These are phyloP conservation scores for Malus fusca DNA, from an alignment of 306 rosid genomes.

Conservation along the genomic window DNA sequence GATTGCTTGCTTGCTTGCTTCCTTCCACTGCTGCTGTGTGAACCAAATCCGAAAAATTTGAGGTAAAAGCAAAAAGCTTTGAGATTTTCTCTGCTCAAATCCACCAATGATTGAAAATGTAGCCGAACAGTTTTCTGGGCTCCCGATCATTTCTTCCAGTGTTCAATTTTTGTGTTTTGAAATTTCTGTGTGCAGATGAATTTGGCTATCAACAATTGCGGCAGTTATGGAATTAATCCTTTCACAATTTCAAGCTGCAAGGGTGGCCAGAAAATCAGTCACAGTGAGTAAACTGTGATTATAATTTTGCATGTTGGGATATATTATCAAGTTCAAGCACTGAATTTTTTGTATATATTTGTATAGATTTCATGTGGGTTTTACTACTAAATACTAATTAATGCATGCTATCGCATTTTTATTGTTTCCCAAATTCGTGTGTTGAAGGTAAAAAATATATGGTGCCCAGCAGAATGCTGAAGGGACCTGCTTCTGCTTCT, in stretches of 20 bases:
- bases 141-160: neutral
- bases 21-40: neutral
- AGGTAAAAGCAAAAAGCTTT: neutral
- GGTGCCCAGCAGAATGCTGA: constrained; percentile 18
- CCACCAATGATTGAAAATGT: neutral
- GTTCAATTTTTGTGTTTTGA: neutral
- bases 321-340: too few species aligned
- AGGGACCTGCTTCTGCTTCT: constrained; percentile 17
- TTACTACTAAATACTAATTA: neutral
- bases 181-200: constrained; percentile 22
- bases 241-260: constrained; percentile 19
- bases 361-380: neutral
- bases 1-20: neutral
- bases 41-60: neutral
- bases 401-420: too few species aligned
- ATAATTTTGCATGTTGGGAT: neutral
- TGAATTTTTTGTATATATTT: too few species aligned
- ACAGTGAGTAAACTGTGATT: constrained; percentile 14
- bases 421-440: neutral
- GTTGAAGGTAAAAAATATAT: constrained; percentile 27
- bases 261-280: constrained; percentile 1
- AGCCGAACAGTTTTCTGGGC: neutral
- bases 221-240: constrained; percentile 10
- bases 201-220: constrained; percentile 24
- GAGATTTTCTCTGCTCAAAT: neutral